Percentiles rank a stretch among this genome's conserved stretches.
phyloP scores from a whole-genome alignment of 2,329 filamentous ascomycete genomes.

The Cercospora sojina region DNA sequence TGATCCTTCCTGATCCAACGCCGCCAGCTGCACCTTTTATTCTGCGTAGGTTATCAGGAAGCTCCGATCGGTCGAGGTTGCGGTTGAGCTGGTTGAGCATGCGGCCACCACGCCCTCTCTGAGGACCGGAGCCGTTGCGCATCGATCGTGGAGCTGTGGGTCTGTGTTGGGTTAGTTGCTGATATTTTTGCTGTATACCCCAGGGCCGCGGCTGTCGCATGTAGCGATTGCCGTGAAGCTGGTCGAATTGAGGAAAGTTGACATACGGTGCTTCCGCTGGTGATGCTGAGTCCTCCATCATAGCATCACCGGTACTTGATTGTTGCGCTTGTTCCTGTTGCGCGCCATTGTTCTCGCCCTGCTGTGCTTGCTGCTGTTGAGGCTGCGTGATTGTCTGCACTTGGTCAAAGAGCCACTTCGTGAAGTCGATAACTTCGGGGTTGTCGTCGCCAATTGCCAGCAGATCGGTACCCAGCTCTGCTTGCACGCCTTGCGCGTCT shows the following conservation, averaged over 20 bases:
- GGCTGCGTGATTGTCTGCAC: conserved; percentile 63
- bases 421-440: conserved; percentile 76
- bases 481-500: conserved; percentile 82
- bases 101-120: conserved; percentile 66
- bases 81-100: conserved; percentile 74
- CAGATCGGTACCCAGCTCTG: conserved; percentile 84
- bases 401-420: conserved; percentile 90
- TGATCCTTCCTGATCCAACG: conserved; percentile 65
- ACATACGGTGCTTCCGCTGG: conserved; percentile 47
- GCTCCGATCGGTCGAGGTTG: conserved; percentile 76
- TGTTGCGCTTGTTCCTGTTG: background rate
- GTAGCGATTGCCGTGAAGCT: background rate
- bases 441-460: conserved; percentile 81
- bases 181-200: background rate
- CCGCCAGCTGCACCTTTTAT: conserved; percentile 68
- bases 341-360: conserved; percentile 10
- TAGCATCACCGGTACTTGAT: conserved; percentile 54
- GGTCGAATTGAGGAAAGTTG: conserved; percentile 13
- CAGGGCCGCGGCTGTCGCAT: background rate
- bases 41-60: conserved; percentile 66
- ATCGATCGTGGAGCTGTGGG: conserved; percentile 94
- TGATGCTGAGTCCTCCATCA: conserved; percentile 63
- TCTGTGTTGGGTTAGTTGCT: conserved; percentile 49
- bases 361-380: conserved; percentile 27
- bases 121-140: conserved; percentile 64